Evolutionary conservation across 768 basidiomycete genomes (phyloP).

Genomic region (Amanita subjunquillea): DNA sequence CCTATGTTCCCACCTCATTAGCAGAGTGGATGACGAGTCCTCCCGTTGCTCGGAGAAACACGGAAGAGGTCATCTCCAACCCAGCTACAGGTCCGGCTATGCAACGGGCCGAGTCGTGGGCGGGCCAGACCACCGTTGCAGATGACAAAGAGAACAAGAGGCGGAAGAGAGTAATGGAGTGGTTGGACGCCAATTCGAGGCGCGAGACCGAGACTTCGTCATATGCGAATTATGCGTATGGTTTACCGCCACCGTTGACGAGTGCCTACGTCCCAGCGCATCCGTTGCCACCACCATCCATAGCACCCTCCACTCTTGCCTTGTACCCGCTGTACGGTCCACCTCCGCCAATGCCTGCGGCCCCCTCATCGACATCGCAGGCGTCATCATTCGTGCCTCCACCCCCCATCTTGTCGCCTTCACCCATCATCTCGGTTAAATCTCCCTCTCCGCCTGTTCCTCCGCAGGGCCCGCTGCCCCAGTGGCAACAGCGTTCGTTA

Average conservation of each 20-base stretch:
- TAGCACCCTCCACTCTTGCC: too few species aligned
- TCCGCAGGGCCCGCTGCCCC: background rate
- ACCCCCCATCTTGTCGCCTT: background rate
- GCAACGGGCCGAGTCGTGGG: background rate
- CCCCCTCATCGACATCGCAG: background rate
- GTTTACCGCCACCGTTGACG: too few species aligned
- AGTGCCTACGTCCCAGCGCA: too few species aligned
- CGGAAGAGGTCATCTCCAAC: background rate
- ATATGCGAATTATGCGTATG: too few species aligned
- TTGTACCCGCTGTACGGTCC: too few species aligned
- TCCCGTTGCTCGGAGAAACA: background rate
- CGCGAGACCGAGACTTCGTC: too few species aligned
- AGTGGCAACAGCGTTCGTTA: background rate
- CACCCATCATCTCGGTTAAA: background rate
- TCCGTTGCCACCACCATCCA: background rate
- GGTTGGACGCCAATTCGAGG: background rate
- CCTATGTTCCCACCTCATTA: background rate
- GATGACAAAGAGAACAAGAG: background rate
- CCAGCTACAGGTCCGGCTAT: too few species aligned
- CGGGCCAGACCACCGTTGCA: background rate
- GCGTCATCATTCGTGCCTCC: background rate
- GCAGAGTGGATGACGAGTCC: background rate
- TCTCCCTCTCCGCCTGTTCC: background rate
- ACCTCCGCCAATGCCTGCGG: background rate
- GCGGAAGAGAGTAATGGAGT: background rate